Evolutionary conservation across 768 basidiomycete species (phyloP).

Genomic region (Hypsizygus marmoreus): DNA sequence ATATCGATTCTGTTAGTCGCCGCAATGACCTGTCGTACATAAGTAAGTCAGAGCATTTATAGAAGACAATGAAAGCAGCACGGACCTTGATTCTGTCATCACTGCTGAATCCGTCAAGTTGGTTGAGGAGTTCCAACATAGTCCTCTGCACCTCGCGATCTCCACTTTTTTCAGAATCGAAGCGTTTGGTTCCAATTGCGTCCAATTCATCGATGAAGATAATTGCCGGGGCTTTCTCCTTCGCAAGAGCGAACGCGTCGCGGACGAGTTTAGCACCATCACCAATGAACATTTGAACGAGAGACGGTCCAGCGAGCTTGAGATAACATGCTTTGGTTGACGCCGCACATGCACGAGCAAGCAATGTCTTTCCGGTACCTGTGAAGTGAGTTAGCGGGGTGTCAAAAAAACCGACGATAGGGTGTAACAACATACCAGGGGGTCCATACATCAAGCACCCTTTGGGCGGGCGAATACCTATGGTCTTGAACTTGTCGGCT

Average conservation of each 20-base stretch:
- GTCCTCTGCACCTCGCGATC: conserved; percentile 99
- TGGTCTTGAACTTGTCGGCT: conserved; percentile 95
- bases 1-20: conserved; percentile 99
- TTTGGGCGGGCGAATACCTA: conserved; percentile 98
- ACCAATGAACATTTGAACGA: conserved; percentile 99
- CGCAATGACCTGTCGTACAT: conserved; percentile 78
- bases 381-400: conserved; percentile 5
- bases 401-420: neutral
- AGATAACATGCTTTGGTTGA: conserved; percentile 98
- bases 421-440: conserved; percentile 61
- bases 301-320: conserved; percentile 94
- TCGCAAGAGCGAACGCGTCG: conserved; percentile 96
- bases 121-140: conserved; percentile 99
- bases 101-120: conserved; percentile 96
- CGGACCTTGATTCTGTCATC: conserved; percentile 95
- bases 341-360: conserved; percentile 97
- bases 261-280: conserved; percentile 99
- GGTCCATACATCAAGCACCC: conserved; percentile 99
- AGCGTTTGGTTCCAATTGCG: conserved; percentile 98
- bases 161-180: conserved; percentile 98
- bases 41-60: conserved; percentile 9
- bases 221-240: conserved; percentile 98
- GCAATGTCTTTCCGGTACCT: conserved; percentile 95
- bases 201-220: conserved; percentile 99
- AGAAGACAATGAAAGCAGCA: conserved; percentile 1